Evolutionary conservation across 805 yeast species (phyloP), one percentile per base, ranked within the genome.

Genomic region (Wickerhamia fluorescens): DNA sequence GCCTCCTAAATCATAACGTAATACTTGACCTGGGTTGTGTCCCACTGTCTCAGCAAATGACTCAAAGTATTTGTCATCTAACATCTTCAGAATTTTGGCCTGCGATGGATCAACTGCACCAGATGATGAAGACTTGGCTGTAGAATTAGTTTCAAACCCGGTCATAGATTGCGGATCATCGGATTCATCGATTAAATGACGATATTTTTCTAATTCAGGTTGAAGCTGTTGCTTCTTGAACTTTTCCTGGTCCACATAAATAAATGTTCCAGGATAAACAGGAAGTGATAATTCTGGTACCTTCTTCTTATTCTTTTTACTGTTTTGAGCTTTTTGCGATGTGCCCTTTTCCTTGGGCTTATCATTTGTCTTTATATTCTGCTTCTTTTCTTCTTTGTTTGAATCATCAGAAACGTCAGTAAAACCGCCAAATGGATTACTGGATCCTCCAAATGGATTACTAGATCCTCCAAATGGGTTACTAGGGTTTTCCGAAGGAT

Each of bases 1-100:
- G 1, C 95, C 94, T 17, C 79, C 82, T 16, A 83, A 50, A 24
- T 87, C 86, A 53, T 89, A 88, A 33, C 98, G 70, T 20, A 92
- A 61, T 2, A 92, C 84, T 57, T 92, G 98, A 3, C 68, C 65
- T 3, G 96, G 88, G 47, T 92, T 92, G 46, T 80, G 81, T 8
- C 80, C 79, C 8, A 84, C 80, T 2, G 75, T 63, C 30, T 74
- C 78, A 16, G 84, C 71, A 52, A 92, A 92, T 35, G 76, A 71
- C 47, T 83, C 85, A 54, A 92, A 92, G 5, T 71, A 72, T 33
- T 73, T 74, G 49, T 88, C 96, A 37, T 83, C 82, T 30, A 81
- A 55, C 56, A 76, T 62, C 29, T 64, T 67, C 2, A 75, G 60
- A 11, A 76, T 53, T 31, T 49, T 45, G 27, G 39, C 35, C n/a